Conservation (phyloP, 106 monocot genomes). For the Hemerocallis citrina region DNA sequence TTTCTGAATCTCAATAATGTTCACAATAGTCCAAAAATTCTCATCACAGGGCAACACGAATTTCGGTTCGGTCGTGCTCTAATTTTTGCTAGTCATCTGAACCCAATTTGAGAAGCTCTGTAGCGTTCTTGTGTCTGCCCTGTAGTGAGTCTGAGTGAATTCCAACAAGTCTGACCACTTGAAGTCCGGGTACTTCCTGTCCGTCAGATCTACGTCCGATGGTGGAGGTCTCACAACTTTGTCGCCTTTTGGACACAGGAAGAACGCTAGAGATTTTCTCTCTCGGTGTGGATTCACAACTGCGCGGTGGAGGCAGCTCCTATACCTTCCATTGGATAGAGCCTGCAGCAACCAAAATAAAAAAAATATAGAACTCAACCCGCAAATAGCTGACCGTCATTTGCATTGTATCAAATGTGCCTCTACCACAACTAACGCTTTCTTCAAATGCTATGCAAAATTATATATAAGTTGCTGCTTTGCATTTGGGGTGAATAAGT, state of each 20-base stretch:
- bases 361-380: background rate
- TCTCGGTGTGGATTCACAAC: conserved; percentile 17
- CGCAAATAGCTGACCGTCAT: too few relatives aligned
- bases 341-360: conserved; percentile 14
- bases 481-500: too few relatives aligned
- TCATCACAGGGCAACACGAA: too few relatives aligned
- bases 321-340: conserved; percentile 15
- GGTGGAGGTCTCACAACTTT: conserved; percentile 9
- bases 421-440: too few relatives aligned
- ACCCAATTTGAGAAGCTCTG: conserved; percentile 14
- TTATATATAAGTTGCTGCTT: too few relatives aligned
- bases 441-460: too few relatives aligned
- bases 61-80: too few relatives aligned
- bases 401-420: too few relatives aligned
- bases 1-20: too few relatives aligned
- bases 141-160: conserved; percentile 18
- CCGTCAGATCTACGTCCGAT: background rate
- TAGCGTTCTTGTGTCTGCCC: conserved; percentile 21
- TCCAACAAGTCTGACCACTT: conserved; percentile 16
- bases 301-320: conserved; percentile 22
- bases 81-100: too few relatives aligned
- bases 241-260: conserved; percentile 12
- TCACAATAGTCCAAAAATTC: too few relatives aligned
- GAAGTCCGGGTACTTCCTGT: conserved; percentile 14
- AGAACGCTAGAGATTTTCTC: conserved; percentile 18